phyloP scores from a whole-genome alignment of 768 basidiomycete genomes.

The Mycena sanguinolenta region DNA sequence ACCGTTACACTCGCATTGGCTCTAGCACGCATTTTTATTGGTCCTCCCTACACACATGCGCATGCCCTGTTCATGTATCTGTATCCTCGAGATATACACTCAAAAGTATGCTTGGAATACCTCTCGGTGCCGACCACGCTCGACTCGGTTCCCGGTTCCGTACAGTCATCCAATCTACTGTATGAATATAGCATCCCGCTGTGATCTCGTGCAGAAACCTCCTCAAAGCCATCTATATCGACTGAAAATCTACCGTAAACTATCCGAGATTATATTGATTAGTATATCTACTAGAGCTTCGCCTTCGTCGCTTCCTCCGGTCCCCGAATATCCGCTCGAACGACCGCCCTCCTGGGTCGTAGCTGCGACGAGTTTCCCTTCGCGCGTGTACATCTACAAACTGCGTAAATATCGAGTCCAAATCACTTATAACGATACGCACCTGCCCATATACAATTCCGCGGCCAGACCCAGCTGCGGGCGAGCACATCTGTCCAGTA shows the following conservation, averaged over 20 bases:
- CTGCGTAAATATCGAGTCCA: conserved; percentile 10
- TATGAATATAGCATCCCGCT: conserved; percentile 11
- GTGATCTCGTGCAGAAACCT: background rate
- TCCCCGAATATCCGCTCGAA: conserved; percentile 69
- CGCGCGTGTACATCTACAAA: conserved; percentile 74
- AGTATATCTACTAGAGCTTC: conserved; percentile 26
- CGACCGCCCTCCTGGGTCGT: conserved; percentile 86
- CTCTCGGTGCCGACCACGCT: background rate
- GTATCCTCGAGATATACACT: conserved; percentile 29
- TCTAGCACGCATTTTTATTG: conserved; percentile 15
- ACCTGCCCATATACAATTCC: conserved; percentile 81
- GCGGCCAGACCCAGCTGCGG: conserved; percentile 74
- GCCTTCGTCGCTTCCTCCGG: conserved; percentile 42
- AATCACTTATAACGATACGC: conserved; percentile 39
- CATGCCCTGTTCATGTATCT: conserved; percentile 34
- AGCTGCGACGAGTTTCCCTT: conserved; percentile 78
- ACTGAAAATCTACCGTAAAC: background rate
- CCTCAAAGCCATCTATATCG: background rate
- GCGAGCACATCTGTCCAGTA: conserved; percentile 67
- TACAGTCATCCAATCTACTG: conserved; percentile 18
- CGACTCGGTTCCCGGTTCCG: conserved; percentile 8
- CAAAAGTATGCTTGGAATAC: conserved; percentile 35
- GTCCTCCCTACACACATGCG: background rate
- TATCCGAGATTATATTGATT: conserved; percentile 10
- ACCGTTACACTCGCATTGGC: conserved; percentile 30